A percentile compares a stretch with the other conserved stretches of the same genome.
phyloP scores from a whole-genome alignment of 2,329 filamentous ascomycete species.

The Hypoxylon sp. region DNA sequence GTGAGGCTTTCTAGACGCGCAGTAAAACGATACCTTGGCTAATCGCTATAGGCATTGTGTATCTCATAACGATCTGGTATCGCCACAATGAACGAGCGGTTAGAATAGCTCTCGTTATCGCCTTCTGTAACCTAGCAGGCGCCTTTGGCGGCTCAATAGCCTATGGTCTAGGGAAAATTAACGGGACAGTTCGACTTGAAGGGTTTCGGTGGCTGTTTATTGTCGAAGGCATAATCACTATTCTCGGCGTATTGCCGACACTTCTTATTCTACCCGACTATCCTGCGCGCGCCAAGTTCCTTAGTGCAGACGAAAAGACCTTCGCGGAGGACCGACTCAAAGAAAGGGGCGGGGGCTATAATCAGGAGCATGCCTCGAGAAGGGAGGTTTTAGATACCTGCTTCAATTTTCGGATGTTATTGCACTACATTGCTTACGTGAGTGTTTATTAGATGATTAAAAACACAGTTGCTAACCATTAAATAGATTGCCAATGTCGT shows the following conservation, averaged over 20 bases:
- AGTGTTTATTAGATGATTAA: not conserved
- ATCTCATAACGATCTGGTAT: conserved; percentile 50
- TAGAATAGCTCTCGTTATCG: conserved; percentile 73
- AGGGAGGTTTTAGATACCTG: conserved; percentile 57
- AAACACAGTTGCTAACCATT: conserved; percentile 3
- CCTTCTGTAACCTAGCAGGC: conserved; percentile 76
- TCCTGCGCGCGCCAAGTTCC: conserved; percentile 47
- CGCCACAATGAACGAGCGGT: conserved; percentile 45
- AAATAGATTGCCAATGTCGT: conserved; percentile 50
- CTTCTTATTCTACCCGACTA: conserved; percentile 49
- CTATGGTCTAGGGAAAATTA: conserved; percentile 70
- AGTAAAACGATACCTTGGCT: not conserved
- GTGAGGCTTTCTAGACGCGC: conserved; percentile 44
- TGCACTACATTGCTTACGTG: conserved; percentile 56
- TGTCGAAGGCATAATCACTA: conserved; percentile 70
- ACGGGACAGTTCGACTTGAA: conserved; percentile 63
- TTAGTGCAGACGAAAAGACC: conserved; percentile 43
- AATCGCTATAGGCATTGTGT: conserved; percentile 43
- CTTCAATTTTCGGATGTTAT: conserved; percentile 57
- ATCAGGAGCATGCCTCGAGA: conserved; percentile 54
- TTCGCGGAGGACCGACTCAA: conserved; percentile 48
- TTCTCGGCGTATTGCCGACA: conserved; percentile 57
- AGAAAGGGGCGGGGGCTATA: conserved; percentile 55
- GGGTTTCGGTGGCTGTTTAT: conserved; percentile 66
- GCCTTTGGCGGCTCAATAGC: conserved; percentile 74